Evolutionary conservation across 306 rosid genomes (phyloP), one percentile per base, ranked within the genome.

Genomic region (Citrullus amarus): DNA sequence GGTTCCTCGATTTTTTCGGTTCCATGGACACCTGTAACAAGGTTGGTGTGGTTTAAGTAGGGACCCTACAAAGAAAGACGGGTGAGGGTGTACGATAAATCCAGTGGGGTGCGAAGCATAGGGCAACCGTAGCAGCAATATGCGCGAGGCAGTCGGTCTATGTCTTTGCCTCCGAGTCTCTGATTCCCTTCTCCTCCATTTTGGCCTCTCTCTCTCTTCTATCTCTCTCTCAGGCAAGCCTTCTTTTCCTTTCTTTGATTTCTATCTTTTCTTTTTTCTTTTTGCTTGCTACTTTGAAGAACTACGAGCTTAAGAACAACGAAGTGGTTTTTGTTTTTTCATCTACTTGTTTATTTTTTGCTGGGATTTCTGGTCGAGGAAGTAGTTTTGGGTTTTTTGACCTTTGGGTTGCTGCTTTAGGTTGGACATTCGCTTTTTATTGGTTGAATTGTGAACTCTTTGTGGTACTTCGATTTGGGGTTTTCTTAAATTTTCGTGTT

Each of bases 381-480:
- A 71, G 39, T 34, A 62, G 20, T 71, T 28, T 82, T 80, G 86
- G 88, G 84, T 74, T 78, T 78, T 59, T 30, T 71, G 30, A 71
- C 75, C 61, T 82, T 54, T 9, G 9, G 16, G 34, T 18, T 8
- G 28, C 14, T n/a, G n/a, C 2, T 25, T 51, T 83, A 67, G 9
- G 13, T 10, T 25, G 22, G 9, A 22, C 59, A 71, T 71, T 71
- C 14, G 25, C 44, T 50, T 25, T 50, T 14, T 30, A 34, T 48
- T 15, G 14, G 61, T 51, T 28, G 17, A 73, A 73, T 73, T 73
- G 10, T 30, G 61, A 73, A 38, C 7, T 28, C 38, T 72, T 39
- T 72, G 28, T 17, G 39, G 18, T 25, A 15, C 60, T 73, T 46
- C 9, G n/a, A 50, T 51, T 73, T 73, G 77, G 76, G 44, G 13